phyloP scores from a whole-genome alignment of 305 asterid species.

The Fraxinus sp. region DNA sequence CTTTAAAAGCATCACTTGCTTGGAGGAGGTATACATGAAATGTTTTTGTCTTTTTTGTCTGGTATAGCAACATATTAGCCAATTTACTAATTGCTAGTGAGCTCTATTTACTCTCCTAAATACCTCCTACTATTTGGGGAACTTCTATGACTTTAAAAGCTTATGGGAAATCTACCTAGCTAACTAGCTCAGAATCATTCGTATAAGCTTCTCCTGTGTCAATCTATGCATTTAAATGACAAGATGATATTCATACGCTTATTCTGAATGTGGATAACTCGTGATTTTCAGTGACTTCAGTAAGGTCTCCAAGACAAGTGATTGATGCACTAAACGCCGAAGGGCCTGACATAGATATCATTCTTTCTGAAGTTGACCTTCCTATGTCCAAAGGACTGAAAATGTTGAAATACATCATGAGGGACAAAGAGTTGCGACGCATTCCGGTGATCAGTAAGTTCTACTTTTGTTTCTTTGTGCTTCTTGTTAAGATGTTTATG shows the following conservation, averaged over 20 bases:
- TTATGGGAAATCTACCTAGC: not conserved
- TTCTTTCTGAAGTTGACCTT: slow-evolving; percentile 80
- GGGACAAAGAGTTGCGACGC: slow-evolving; percentile 65
- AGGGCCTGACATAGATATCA: slow-evolving; percentile 76
- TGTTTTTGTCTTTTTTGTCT: not conserved
- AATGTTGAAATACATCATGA: slow-evolving; percentile 69
- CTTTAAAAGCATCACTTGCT: not conserved
- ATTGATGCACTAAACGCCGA: slow-evolving; percentile 79
- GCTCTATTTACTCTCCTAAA: not conserved
- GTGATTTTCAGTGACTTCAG: slow-evolving; percentile 62
- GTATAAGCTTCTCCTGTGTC: not conserved
- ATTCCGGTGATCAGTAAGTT: slow-evolving; percentile 84
- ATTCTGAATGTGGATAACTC: slow-evolving; percentile 6
- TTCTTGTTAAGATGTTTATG: not conserved
- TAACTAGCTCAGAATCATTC: not conserved
- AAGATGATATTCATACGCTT: not conserved
- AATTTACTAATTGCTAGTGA: not conserved
- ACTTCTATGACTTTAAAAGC: not conserved
- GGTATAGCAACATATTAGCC: not conserved
- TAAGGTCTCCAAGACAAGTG: slow-evolving; percentile 77
- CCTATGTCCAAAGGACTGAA: slow-evolving; percentile 77
- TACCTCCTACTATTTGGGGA: not conserved
- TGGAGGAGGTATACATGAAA: not conserved
- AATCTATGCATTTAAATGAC: slow-evolving; percentile 12
- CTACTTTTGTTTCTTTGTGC: not conserved